Evolutionary conservation across 345 rosid genomes (phyloP).

Genomic region (Eucalyptus camaldulensis): DNA sequence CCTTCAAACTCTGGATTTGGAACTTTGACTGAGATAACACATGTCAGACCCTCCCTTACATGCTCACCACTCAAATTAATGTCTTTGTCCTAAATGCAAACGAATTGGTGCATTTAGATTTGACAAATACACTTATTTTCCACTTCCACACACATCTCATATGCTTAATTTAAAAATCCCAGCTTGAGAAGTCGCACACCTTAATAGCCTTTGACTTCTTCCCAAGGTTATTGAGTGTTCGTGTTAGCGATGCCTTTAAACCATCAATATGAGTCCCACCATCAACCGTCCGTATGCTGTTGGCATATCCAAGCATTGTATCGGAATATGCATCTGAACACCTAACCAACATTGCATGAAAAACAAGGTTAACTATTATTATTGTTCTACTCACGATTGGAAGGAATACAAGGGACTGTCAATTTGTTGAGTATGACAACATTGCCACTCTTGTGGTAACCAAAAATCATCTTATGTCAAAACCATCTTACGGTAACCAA

Average conservation of each 20-base stretch:
- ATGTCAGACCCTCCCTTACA: conserved; percentile 94
- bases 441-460: neutral
- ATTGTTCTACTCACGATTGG: neutral
- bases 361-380: neutral
- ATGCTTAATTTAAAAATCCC: neutral
- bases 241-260: conserved; percentile 76
- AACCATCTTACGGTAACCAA: neutral
- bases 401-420: neutral
- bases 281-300: conserved; percentile 93
- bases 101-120: neutral
- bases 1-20: conserved; percentile 99
- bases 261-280: conserved; percentile 99
- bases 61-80: conserved; percentile 89
- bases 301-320: conserved; percentile 90
- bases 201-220: conserved; percentile 77
- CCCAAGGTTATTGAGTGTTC: conserved; percentile 79
- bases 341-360: conserved; percentile 26
- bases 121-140: neutral
- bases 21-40: conserved; percentile 93
- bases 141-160: neutral
- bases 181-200: conserved; percentile 23
- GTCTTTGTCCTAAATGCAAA: conserved; percentile 70
- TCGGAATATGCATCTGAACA: conserved; percentile 97
- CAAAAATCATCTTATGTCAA: neutral
- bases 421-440: neutral